Conservation (phyloP, 1,284 basidiomycete genomes). For the Coriolopsis trogii region DNA sequence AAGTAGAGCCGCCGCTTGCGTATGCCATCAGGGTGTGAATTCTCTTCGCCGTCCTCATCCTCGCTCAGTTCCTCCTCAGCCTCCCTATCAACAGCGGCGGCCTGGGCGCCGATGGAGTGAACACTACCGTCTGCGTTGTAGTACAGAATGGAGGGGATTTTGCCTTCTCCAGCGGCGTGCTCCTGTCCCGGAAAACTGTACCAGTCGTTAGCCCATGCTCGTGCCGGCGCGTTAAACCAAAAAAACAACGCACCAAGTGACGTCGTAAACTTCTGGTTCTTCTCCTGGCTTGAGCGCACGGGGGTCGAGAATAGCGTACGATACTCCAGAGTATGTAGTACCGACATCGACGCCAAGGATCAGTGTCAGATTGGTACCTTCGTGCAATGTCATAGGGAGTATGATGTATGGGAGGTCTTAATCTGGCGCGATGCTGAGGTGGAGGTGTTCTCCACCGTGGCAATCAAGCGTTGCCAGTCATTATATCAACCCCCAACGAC, state of each 20-base stretch:
- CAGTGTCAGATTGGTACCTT: slow-evolving; percentile 37
- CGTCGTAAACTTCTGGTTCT: neutral
- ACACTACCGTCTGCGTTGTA: slow-evolving; percentile 49
- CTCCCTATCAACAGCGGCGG: no score
- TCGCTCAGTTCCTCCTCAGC: no score
- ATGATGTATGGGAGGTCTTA: neutral
- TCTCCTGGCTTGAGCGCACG: slow-evolving; percentile 47
- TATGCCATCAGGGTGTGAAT: no score
- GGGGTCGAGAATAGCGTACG: slow-evolving; percentile 48
- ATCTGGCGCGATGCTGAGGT: no score
- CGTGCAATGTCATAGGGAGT: neutral
- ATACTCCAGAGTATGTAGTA: slow-evolving; percentile 55
- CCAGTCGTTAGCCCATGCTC: no score
- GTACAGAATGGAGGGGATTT: slow-evolving; percentile 58
- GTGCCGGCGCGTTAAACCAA: no score
- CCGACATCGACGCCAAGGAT: slow-evolving; percentile 56
- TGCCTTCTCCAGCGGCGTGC: slow-evolving; percentile 42
- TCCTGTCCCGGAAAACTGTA: slow-evolving; percentile 47
- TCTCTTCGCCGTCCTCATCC: no score
- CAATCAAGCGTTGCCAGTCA: no score
- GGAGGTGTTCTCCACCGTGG: no score
- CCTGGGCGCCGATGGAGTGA: slow-evolving; percentile 55
- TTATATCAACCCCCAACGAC: no score
- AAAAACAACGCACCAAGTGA: neutral
- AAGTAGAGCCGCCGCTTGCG: no score